phyloP scores from a whole-genome alignment of 495 filamentous ascomycete genomes.

The Aspergillus panamensis region DNA sequence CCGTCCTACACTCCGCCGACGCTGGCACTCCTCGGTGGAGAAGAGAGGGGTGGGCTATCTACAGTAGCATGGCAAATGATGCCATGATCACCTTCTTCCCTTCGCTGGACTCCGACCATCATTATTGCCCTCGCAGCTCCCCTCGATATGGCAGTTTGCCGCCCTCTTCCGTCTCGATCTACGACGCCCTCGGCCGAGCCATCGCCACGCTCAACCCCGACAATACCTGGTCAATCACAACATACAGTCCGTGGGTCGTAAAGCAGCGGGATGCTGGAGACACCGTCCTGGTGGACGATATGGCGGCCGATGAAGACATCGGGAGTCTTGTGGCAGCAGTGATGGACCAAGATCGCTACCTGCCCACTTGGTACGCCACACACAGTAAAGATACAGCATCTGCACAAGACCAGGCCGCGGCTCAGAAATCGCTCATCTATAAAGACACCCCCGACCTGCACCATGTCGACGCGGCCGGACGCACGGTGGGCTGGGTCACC shows the following conservation, averaged over 20 bases:
- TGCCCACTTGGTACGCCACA: neutral
- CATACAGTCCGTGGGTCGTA: neutral
- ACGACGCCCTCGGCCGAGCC: neutral
- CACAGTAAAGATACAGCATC: neutral
- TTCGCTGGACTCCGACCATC: neutral
- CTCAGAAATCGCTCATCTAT: neutral
- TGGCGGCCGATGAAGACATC: neutral
- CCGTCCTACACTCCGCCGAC: neutral
- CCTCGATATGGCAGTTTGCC: neutral
- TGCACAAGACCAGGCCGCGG: neutral
- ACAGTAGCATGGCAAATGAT: neutral
- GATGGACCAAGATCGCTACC: conserved; percentile 10
- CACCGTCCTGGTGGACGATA: conserved; percentile 16
- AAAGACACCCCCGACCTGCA: neutral
- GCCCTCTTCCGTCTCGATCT: neutral
- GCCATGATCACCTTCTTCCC: neutral
- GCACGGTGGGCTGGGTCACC: neutral
- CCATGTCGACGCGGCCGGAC: neutral
- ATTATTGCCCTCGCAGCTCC: neutral
- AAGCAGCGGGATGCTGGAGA: conserved; percentile 17
- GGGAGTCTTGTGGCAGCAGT: conserved; percentile 3
- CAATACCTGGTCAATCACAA: neutral
- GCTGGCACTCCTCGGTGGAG: neutral
- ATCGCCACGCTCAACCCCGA: neutral
- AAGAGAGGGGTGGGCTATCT: neutral